phyloP scores from a whole-genome alignment of 2,329 filamentous ascomycete species.

The Trichophyton rubrum region DNA sequence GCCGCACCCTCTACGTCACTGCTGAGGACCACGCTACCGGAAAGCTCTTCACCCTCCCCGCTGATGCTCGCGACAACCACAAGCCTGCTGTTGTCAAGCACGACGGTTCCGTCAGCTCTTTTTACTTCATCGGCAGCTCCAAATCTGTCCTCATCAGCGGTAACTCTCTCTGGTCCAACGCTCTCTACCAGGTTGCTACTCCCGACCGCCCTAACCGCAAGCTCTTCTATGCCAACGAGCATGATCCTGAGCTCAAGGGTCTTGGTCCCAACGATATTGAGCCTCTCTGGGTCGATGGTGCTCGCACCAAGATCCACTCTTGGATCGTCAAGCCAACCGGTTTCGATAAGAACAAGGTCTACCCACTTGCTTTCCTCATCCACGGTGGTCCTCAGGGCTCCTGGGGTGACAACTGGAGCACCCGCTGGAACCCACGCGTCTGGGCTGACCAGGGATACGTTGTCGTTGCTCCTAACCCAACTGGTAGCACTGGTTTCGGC shows the following conservation, averaged over 20 bases:
- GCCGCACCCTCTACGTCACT: conserved; percentile 55
- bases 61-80: conserved; percentile 22
- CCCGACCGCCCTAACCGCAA: conserved; percentile 19
- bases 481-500: conserved; percentile 71
- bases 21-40: conserved; percentile 57
- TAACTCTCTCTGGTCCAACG: conserved; percentile 26
- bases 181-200: conserved; percentile 24
- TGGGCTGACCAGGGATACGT: conserved; percentile 84
- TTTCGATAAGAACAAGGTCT: conserved; percentile 59
- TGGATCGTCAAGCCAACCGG: conserved; percentile 35
- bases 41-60: conserved; percentile 26
- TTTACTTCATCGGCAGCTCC: conserved; percentile 21
- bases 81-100: conserved; percentile 28
- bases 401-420: conserved; percentile 65
- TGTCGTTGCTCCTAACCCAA: conserved; percentile 69
- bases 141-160: conserved; percentile 23
- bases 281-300: conserved; percentile 28
- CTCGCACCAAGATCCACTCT: conserved; percentile 29
- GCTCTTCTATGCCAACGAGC: conserved; percentile 27
- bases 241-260: conserved; percentile 28
- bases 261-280: conserved; percentile 25
- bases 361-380: conserved; percentile 66
- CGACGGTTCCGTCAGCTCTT: conserved; percentile 21
- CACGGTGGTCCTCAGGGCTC: conserved; percentile 73
- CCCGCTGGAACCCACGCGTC: conserved; percentile 73